Conservation (phyloP, 305 asterid species). For the Ilex paraguariensis region DNA sequence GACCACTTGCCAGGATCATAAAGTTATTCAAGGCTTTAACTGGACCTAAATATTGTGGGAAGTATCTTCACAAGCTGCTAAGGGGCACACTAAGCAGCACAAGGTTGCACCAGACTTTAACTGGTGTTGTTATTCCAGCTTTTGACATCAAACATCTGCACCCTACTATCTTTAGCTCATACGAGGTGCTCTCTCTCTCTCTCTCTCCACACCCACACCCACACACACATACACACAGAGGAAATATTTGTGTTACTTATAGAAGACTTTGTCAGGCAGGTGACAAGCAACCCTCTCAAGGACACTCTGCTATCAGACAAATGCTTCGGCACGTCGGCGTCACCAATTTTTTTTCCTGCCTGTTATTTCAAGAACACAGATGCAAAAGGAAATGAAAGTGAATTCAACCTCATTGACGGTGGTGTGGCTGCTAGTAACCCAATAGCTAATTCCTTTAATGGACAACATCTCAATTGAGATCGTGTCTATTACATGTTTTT, state of each 20-base stretch:
- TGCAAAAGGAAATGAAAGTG: constrained; percentile 17
- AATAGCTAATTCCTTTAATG: constrained; percentile 16
- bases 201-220: too few species aligned
- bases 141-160: constrained; percentile 58
- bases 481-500: too few species aligned
- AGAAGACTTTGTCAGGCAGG: constrained; percentile 14
- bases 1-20: constrained; percentile 29
- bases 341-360: constrained; percentile 52
- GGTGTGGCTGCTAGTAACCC: constrained; percentile 58
- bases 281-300: constrained; percentile 22
- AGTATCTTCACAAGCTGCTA: constrained; percentile 35
- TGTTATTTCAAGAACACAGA: constrained; percentile 36
- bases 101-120: constrained; percentile 44
- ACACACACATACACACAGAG: neutral
- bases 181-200: constrained; percentile 20
- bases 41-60: constrained; percentile 56
- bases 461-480: too few species aligned
- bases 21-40: constrained; percentile 23
- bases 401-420: constrained; percentile 59
- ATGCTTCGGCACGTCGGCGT: constrained; percentile 52
- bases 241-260: too few species aligned
- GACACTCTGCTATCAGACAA: constrained; percentile 47
- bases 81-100: constrained; percentile 26
- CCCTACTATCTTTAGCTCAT: constrained; percentile 53
- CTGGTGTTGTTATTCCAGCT: constrained; percentile 47